phyloP scores from a whole-genome alignment of 2,329 filamentous ascomycete species.

The Penicillium freii region DNA sequence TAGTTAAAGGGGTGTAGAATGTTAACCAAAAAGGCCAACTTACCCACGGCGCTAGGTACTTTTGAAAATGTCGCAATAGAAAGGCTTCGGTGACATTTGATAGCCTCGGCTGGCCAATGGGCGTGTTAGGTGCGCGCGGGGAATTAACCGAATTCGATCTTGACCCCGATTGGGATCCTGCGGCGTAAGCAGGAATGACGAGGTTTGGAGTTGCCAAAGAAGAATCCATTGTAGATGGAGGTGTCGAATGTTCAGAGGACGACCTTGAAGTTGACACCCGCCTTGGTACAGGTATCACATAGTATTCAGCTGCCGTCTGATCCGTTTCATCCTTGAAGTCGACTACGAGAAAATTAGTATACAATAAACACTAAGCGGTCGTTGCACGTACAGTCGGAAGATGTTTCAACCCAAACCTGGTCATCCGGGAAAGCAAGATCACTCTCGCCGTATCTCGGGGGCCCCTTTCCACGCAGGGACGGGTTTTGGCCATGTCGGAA shows the following conservation, averaged over 20 bases:
- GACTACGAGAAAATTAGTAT: constrained; percentile 22
- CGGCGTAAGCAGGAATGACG: constrained; percentile 8
- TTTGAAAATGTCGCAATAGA: constrained; percentile 36
- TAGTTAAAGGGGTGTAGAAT: not conserved
- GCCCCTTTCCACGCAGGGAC: constrained; percentile 34
- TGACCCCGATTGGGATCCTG: constrained; percentile 14
- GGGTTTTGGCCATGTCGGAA: constrained; percentile 41
- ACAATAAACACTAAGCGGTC: too few relatives aligned
- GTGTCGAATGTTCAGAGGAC: constrained; percentile 26
- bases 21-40: not conserved
- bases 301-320: constrained; percentile 36
- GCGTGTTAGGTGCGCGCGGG: constrained; percentile 20
- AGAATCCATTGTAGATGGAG: constrained; percentile 27
- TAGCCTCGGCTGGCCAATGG: constrained; percentile 27
- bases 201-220: constrained; percentile 15
- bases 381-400: constrained; percentile 28
- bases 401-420: constrained; percentile 34
- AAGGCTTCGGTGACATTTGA: constrained; percentile 34
- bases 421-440: constrained; percentile 35
- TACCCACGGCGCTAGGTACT: constrained; percentile 35
- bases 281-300: constrained; percentile 26
- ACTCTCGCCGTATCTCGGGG: constrained; percentile 37
- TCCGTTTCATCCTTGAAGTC: constrained; percentile 39
- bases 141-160: constrained; percentile 19
- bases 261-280: constrained; percentile 21